Conservation (phyloP, 1,284 basidiomycete genomes). For the Ganoderma multipileum region DNA sequence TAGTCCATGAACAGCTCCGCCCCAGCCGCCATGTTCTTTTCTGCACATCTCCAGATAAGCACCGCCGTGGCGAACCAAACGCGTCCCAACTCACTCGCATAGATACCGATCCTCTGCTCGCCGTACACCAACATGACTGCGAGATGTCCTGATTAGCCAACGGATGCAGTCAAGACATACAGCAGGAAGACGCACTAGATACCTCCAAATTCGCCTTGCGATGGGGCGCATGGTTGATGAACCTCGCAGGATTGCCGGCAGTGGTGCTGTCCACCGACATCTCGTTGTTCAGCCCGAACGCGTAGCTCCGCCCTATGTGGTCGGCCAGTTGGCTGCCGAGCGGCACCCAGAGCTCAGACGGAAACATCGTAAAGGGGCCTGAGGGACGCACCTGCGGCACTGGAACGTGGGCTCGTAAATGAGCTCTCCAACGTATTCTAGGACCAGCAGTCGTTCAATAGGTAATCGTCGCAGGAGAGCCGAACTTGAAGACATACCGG, state of each 20-base stretch:
- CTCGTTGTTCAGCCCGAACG: slow-evolving; percentile 46
- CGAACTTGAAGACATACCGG: slow-evolving; percentile 48
- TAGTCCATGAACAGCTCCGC: slow-evolving; percentile 56
- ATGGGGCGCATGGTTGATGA: slow-evolving; percentile 54
- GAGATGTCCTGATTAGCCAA: neutral
- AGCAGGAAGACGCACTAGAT: slow-evolving; percentile 39
- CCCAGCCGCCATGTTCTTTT: slow-evolving; percentile 40
- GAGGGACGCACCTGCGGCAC: slow-evolving; percentile 38
- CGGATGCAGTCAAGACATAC: neutral
- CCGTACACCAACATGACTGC: slow-evolving; percentile 48
- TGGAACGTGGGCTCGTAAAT: slow-evolving; percentile 49
- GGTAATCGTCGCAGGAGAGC: neutral
- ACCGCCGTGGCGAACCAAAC: neutral
- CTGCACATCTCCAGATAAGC: slow-evolving; percentile 31
- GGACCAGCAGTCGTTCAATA: neutral
- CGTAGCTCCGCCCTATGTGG: slow-evolving; percentile 52
- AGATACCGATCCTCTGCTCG: slow-evolving; percentile 57
- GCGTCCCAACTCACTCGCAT: slow-evolving; percentile 46
- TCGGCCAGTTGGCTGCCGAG: slow-evolving; percentile 35
- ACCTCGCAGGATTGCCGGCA: slow-evolving; percentile 61
- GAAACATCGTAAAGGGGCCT: neutral
- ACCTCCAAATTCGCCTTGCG: slow-evolving; percentile 49
- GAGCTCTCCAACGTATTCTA: slow-evolving; percentile 68
- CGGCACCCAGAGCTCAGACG: neutral
- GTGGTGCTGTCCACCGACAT: slow-evolving; percentile 52